Evolutionary conservation across 352 stramenopile species (phyloP), one percentile per base, ranked within the genome.

Genomic region (Phytophthora sp.): DNA sequence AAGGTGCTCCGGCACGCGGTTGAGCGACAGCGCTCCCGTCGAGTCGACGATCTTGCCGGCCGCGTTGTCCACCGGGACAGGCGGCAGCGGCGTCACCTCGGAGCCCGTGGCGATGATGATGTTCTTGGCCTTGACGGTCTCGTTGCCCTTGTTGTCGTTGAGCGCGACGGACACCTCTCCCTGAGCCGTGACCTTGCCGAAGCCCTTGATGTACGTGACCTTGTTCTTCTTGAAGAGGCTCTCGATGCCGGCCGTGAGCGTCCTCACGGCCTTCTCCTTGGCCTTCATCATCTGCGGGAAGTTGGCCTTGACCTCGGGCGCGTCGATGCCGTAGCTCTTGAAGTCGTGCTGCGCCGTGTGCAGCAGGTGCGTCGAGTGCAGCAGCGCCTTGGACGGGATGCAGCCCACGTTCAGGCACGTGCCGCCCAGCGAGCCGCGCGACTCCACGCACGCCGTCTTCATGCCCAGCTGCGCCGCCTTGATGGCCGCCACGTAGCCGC

Each of bases 401-500:
- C 98, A 99, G 32, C 98, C 98, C 5, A 99, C 97, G 74, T 99
- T 99, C 27, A 99, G 87, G 83, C 97, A 99, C 20, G 98, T 99
- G 57, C 95, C 97, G 46, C 97, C 97, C 32, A 99, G 80, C 62
- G 83, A 75, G 26, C 97, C 97, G 38, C 97, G 92, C 54, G 95
- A 98, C 86, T 99, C 98, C 6, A 99, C 81, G 65, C 97, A 99
- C 5, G 97, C 97, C 8, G 97, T 99, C 76, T 99, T 99, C 17
- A 99, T 77, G 9, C 98, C 98, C 11, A 99, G 73, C 79, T 99
- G 97, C 20, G 91, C 91, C 12, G 96, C 97, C 74, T 99, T 99
- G 77, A 99, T 99, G 52, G 98, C 97, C 37, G 96, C 96, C 30
- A 99, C 97, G 82, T 99, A 99, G 60, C 98, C 98, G 41, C 98